These are phyloP conservation scores for Pseudotulostoma volvatum DNA, from an alignment of 495 filamentous ascomycete species.

Conservation along the genomic window DNA sequence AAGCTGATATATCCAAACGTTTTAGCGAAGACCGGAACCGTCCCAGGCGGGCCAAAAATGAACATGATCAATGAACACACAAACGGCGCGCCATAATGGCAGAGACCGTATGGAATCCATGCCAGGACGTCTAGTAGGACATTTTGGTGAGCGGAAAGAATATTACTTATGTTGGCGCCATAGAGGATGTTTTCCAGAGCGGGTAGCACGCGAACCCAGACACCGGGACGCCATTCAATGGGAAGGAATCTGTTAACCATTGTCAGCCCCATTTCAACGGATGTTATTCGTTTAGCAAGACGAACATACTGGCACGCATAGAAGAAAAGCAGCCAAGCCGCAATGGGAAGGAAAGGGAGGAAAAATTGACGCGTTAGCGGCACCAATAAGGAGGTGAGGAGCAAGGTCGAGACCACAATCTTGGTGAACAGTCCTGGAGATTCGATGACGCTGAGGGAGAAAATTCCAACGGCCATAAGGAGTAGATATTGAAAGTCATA, in stretches of 20 bases:
- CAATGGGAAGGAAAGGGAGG: constrained; percentile 69
- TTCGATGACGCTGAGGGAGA: constrained; percentile 67
- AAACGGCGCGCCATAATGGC: constrained; percentile 70
- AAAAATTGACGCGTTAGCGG: constrained; percentile 88
- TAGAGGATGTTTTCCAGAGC: constrained; percentile 96
- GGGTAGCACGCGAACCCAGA: constrained; percentile 87
- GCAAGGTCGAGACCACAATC: constrained; percentile 45
- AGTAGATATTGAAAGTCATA: constrained; percentile 80
- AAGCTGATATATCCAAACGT: constrained; percentile 89
- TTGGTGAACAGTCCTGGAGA: constrained; percentile 56
- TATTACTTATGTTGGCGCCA: constrained; percentile 88
- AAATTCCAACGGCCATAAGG: constrained; percentile 54
- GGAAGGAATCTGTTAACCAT: constrained; percentile 54
- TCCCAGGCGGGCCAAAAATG: constrained; percentile 73
- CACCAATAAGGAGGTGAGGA: constrained; percentile 55
- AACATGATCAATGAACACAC: constrained; percentile 65
- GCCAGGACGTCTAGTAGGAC: constrained; percentile 70
- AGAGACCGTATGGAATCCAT: constrained; percentile 84
- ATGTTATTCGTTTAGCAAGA: neutral
- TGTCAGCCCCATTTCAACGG: constrained; percentile 7
- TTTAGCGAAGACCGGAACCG: constrained; percentile 64
- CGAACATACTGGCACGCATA: constrained; percentile 70
- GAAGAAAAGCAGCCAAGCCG: constrained; percentile 73
- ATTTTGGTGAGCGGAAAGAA: constrained; percentile 74
- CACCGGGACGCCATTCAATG: constrained; percentile 66